Evolutionary conservation across 2,329 filamentous ascomycete species (phyloP).

Genomic region (Ophiostoma novo-ulmi): DNA sequence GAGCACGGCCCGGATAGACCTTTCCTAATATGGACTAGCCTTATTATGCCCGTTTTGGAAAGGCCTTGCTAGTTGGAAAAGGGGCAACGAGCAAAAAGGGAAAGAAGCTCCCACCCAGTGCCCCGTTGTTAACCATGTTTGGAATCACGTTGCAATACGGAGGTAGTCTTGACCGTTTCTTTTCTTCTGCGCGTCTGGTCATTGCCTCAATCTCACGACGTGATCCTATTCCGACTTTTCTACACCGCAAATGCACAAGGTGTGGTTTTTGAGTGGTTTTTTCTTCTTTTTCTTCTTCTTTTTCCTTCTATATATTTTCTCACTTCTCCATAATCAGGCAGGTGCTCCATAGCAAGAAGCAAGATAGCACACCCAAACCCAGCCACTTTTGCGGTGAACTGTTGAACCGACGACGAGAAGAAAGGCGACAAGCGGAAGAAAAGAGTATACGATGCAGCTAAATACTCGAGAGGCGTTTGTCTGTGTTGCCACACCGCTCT

Average conservation of each 20-base stretch:
- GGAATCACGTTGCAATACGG: conserved; percentile 9
- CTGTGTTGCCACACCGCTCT: conserved; percentile 9
- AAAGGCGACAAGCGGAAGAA: background rate
- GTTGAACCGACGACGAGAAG: background rate
- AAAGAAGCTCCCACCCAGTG: conserved; percentile 7
- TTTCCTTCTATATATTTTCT: background rate
- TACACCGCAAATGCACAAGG: conserved; percentile 3
- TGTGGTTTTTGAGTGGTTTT: no score
- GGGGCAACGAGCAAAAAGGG: conserved; percentile 4
- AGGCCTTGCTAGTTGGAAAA: conserved; percentile 9
- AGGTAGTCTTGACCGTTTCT: background rate
- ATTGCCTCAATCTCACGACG: background rate
- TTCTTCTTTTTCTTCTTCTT: no score
- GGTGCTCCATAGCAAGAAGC: background rate
- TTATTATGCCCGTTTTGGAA: background rate
- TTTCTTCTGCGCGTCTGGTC: background rate
- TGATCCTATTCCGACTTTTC: conserved; percentile 6
- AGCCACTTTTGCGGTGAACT: conserved; percentile 6
- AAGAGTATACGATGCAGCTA: background rate
- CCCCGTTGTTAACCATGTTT: conserved; percentile 15
- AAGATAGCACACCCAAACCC: background rate
- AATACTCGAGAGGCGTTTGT: background rate
- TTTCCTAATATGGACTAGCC: background rate
- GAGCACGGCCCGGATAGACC: background rate
- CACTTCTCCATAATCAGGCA: background rate